Conservation (phyloP, 1,284 basidiomycete species). For the Tilletia indica region DNA sequence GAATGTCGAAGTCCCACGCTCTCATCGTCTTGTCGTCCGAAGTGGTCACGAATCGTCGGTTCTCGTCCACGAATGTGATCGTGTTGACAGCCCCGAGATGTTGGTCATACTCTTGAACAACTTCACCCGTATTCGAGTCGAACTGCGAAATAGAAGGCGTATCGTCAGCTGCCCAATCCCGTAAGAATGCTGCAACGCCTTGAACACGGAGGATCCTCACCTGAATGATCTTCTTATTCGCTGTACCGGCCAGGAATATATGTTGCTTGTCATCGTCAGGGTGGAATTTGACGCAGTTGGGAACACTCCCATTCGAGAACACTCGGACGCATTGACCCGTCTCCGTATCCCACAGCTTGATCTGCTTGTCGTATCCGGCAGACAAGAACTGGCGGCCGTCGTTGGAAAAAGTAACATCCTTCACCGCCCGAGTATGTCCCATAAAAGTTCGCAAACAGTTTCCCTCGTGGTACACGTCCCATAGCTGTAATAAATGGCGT, state of each 20-base stretch:
- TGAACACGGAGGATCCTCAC: constrained; percentile 59
- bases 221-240: constrained; percentile 94
- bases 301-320: constrained; percentile 93
- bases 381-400: constrained; percentile 86
- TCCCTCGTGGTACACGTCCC: constrained; percentile 96
- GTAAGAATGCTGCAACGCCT: neutral
- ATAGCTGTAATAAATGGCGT: constrained; percentile 66
- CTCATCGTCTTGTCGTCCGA: constrained; percentile 99
- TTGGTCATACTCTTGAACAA: constrained; percentile 97
- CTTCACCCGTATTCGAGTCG: constrained; percentile 86
- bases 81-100: constrained; percentile 97
- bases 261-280: constrained; percentile 94
- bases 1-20: constrained; percentile 86
- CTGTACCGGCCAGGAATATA: constrained; percentile 96
- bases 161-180: neutral
- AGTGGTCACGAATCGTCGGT: constrained; percentile 92
- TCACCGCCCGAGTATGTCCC: constrained; percentile 93
- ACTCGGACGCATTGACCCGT: constrained; percentile 91
- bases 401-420: constrained; percentile 91
- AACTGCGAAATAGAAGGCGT: constrained; percentile 64
- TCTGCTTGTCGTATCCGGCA: constrained; percentile 89
- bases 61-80: constrained; percentile 94
- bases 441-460: constrained; percentile 96
- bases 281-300: constrained; percentile 90
- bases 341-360: constrained; percentile 99